These are phyloP conservation scores for Pythium angustatum DNA, from an alignment of 352 stramenopile genomes.

Conservation along the genomic window DNA sequence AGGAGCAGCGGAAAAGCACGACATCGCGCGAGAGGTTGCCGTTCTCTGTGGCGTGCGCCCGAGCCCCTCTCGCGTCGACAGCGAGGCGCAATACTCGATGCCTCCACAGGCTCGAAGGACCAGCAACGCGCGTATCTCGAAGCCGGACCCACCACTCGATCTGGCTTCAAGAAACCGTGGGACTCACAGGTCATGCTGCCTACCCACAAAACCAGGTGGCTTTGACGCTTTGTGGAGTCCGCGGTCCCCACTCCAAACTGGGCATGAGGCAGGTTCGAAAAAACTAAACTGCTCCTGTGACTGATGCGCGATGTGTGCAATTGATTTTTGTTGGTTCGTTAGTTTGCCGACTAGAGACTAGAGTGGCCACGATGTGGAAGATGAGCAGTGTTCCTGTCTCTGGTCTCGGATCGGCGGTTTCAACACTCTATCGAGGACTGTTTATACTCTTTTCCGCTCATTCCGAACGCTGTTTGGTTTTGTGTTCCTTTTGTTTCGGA, in stretches of 20 bases:
- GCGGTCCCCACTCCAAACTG: too few relatives aligned
- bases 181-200: not conserved
- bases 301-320: not conserved
- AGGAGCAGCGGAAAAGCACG: conserved; percentile 4
- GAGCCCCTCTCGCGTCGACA: not conserved
- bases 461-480: not conserved
- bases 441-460: not conserved
- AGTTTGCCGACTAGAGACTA: not conserved
- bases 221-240: not conserved
- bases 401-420: conserved; percentile 9
- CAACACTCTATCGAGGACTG: conserved; percentile 9
- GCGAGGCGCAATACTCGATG: conserved; percentile 1
- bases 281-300: not conserved
- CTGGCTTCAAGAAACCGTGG: conserved; percentile 9
- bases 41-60: conserved; percentile 9
- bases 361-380: conserved; percentile 7
- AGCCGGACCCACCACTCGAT: not conserved
- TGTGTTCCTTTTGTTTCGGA: not conserved
- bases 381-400: conserved; percentile 17
- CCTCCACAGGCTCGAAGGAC: not conserved
- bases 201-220: conserved; percentile 4
- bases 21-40: conserved; percentile 4
- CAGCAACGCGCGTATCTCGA: not conserved
- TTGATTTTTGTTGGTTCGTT: not conserved
- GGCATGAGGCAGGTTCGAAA: not conserved